These are phyloP conservation scores for Erucastrum elatum DNA, from an alignment of 345 rosid species.

Conservation along the genomic window DNA sequence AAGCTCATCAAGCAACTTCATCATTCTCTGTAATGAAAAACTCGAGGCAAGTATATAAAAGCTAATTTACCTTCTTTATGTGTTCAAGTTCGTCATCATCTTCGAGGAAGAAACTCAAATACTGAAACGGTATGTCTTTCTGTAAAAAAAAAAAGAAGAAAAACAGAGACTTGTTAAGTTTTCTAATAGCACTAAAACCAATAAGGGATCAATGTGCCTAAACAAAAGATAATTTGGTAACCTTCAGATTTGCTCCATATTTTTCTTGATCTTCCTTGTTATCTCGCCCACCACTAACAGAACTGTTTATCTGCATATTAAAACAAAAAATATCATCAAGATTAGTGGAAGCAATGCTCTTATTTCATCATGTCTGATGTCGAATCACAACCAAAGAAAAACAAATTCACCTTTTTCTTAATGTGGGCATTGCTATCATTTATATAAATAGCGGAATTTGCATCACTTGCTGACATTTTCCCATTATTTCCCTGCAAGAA, in stretches of 20 bases:
- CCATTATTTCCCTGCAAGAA: slow-evolving; percentile 81
- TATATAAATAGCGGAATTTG: slow-evolving; percentile 92
- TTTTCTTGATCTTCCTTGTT: slow-evolving; percentile 63
- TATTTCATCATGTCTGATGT: neutral
- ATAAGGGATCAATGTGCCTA: neutral
- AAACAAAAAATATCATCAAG: neutral
- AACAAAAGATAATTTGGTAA: slow-evolving; percentile 13
- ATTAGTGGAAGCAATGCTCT: neutral
- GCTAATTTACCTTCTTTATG: slow-evolving; percentile 58
- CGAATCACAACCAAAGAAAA: neutral
- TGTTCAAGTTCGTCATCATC: slow-evolving; percentile 84
- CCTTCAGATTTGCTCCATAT: slow-evolving; percentile 92
- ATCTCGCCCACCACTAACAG: slow-evolving; percentile 87
- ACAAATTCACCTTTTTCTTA: slow-evolving; percentile 58
- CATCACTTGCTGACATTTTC: slow-evolving; percentile 98
- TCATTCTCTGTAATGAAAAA: neutral
- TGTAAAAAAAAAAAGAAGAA: slow-evolving; percentile 36
- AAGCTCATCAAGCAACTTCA: neutral
- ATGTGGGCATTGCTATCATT: slow-evolving; percentile 80
- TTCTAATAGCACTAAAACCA: neutral
- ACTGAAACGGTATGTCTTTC: slow-evolving; percentile 91
- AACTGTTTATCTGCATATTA: slow-evolving; percentile 62
- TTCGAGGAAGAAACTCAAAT: slow-evolving; percentile 74
- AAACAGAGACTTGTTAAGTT: neutral
- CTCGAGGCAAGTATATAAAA: neutral